Base-by-base conservation (phyloP, 176 grass and related monocot genomes). In the Puya raimondii region DNA sequence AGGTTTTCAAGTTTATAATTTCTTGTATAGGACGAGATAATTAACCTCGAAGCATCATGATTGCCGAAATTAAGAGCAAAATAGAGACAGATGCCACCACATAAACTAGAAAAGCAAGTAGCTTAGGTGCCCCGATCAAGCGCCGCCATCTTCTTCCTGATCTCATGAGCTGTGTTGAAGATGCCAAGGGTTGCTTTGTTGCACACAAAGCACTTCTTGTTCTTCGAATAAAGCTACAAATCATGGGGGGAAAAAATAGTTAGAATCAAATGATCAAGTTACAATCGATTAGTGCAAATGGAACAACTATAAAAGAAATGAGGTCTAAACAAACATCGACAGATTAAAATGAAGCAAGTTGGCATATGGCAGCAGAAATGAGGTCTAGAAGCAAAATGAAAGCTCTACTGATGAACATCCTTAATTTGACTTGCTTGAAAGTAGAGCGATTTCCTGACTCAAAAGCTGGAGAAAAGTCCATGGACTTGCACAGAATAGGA, bases 201-300 rank as follows among this genome's bases (percentile, higher is more conserved):
- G 74, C 89, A 97, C 33, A 97, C 89, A 3, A 72, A 88, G 50
- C 89, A 97, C 74, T 90, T 97, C 74, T 97, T 97, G 72, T 92
- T 97, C 81, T 74, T 97, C 2, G 86, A 82, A 68, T 92, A 84
- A 79, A 92, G 93, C 89, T 92, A 84, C 20, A 84, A 73, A 82
- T 10, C 69, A 71, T 64, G 12, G 27, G 49, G 61, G 49, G 14
- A 14, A 64, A 15, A 13, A 72, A 47, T 11, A 17, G n/a, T 29
- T 48, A 64, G 17, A 23, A 63, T 73, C 47, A 59, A 56, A n/a
- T 56, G 53, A 56, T 64, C 23, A 0, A 23, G 23, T 23, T 23
- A 23, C 23, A 23, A 23, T 23, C 23, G 23, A 23, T 23, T 23
- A 23, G 1, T 23, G 23, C 23, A 23, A 23, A 23, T 23, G 23